phyloP scores from a whole-genome alignment of 192 early-diverging fungal species.

The Chytriomyces confervae region DNA sequence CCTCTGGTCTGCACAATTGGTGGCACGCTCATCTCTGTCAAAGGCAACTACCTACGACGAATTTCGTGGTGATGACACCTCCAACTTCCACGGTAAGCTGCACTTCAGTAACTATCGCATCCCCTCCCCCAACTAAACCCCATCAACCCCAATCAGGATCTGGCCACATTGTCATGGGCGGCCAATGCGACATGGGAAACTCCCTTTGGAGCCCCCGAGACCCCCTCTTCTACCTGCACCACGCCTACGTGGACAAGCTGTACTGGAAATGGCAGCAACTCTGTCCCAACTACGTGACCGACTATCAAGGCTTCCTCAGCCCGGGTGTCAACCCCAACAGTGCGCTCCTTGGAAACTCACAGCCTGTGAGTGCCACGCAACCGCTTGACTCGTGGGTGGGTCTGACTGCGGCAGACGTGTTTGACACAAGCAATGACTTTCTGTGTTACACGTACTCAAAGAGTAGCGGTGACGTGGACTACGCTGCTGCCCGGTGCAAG shows the following conservation, averaged over 20 bases:
- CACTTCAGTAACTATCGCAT: background rate
- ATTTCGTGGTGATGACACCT: conserved; percentile 4
- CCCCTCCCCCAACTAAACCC: background rate
- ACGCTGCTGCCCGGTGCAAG: background rate
- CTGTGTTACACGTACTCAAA: conserved; percentile 33
- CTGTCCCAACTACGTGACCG: conserved; percentile 14
- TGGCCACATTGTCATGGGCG: conserved; percentile 5
- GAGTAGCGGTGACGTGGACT: conserved; percentile 3
- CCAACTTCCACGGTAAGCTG: background rate
- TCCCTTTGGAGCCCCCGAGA: conserved; percentile 21
- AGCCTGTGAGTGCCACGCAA: background rate
- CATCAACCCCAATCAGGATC: background rate
- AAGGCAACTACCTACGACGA: background rate
- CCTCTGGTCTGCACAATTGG: background rate
- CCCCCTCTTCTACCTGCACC: conserved; percentile 29
- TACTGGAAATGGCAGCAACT: conserved; percentile 33
- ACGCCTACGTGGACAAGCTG: conserved; percentile 24
- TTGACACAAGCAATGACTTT: conserved; percentile 18
- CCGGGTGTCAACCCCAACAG: background rate
- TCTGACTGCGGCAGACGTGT: background rate
- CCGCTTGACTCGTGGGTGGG: background rate
- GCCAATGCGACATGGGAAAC: conserved; percentile 4
- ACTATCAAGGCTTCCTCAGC: conserved; percentile 12
- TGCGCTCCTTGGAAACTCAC: no score
- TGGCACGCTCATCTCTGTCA: background rate